These are phyloP conservation scores for Uromyces viciae-fabae DNA, from an alignment of 1,284 basidiomycete species.

Conservation along the genomic window DNA sequence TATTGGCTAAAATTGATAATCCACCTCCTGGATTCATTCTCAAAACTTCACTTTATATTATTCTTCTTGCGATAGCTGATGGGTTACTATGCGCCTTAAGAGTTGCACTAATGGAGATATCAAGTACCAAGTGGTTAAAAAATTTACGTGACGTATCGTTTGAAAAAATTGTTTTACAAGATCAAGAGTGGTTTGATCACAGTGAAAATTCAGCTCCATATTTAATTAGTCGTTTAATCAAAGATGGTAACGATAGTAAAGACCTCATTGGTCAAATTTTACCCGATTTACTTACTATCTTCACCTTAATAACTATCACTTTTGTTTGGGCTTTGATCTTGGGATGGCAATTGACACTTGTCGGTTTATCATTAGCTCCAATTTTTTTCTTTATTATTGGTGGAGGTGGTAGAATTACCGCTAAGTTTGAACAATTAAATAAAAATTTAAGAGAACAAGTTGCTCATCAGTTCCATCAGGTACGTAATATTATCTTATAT, in stretches of 20 bases:
- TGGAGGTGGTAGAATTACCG: slow-evolving; percentile 67
- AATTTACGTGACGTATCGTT: slow-evolving; percentile 65
- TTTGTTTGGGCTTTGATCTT: slow-evolving; percentile 79
- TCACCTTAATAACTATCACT: slow-evolving; percentile 75
- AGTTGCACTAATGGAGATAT: slow-evolving; percentile 60
- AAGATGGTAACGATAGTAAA: slow-evolving; percentile 86
- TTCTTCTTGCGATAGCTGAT: slow-evolving; percentile 70
- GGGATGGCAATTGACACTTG: slow-evolving; percentile 90
- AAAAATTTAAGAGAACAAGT: slow-evolving; percentile 80
- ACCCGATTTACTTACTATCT: slow-evolving; percentile 69
- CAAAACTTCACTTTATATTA: slow-evolving; percentile 57
- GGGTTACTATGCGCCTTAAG: slow-evolving; percentile 70
- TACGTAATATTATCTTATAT: slow-evolving; percentile 58
- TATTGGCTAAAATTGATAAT: slow-evolving; percentile 74
- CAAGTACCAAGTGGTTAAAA: slow-evolving; percentile 73
- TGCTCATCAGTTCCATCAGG: slow-evolving; percentile 79
- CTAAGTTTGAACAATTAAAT: slow-evolving; percentile 71
- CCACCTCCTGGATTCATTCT: slow-evolving; percentile 60
- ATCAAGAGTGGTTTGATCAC: slow-evolving; percentile 84
- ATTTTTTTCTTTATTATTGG: slow-evolving; percentile 73
- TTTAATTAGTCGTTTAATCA: slow-evolving; percentile 76
- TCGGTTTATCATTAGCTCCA: slow-evolving; percentile 79
- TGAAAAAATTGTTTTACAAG: slow-evolving; percentile 68
- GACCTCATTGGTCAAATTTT: slow-evolving; percentile 71
- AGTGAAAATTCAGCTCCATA: slow-evolving; percentile 64